Base-by-base conservation (phyloP, 2,329 filamentous ascomycete genomes). In the Penicillium crustosum region DNA sequence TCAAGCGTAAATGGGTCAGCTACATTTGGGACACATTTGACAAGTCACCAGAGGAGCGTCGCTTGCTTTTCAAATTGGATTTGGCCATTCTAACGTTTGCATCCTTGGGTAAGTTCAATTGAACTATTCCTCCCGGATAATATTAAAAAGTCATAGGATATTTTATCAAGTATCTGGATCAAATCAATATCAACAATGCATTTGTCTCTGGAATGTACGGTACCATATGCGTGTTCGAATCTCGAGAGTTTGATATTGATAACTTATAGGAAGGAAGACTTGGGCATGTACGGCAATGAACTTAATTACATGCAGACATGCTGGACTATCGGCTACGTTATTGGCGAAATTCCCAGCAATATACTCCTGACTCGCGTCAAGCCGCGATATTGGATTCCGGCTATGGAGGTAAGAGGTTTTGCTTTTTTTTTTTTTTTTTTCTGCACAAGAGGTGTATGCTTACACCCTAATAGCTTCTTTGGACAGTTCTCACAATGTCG, bases 301-400 rank as follows among this genome's bases (percentile, higher is more conserved):
- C 73, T 85, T 33, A 84, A 85, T 52, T 81, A 80, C 53, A 80
- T 82, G 72, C 76, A 83, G 50, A 80, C 83, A 0, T 80, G 78
- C 29, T 88, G 84, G 77, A 86, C 82, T 0, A 78, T 83, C 0
- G 85, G 85, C 9, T 88, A 88, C 61, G 81, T 84, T 0, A 75
- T 87, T 49, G 80, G 79, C 3, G 73, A 82, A 55, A 75, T 83
- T 13, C 80, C 80, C 1, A 79, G 75, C 45, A 83, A 83, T 57
- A 73, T 84, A 10, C 71, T 83, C 7, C 69, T 84, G 6, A 83
- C 80, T 2, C 74, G 77, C 10, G 65, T 82, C 15, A 74, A 76
- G 9, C 79, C 80, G 2, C 72, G 74, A 15, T 75, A 77, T 50
- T 82, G 79, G 78, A 78, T 82, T 49, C 81, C 80, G 1, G 68